phyloP scores from a whole-genome alignment of 768 basidiomycete genomes.

The Chiua virens region DNA sequence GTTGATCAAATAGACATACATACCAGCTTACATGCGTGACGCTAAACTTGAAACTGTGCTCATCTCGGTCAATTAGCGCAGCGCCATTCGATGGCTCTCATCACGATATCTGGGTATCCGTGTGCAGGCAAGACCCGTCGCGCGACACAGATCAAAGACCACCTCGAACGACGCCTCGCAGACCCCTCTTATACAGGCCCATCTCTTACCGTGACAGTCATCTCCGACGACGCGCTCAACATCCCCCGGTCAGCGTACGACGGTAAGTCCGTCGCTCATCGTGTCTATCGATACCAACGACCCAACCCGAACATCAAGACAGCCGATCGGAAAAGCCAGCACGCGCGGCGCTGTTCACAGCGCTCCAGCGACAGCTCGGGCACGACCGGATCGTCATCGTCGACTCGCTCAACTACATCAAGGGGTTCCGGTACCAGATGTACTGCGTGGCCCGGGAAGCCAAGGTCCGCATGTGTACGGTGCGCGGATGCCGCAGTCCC shows the following conservation, averaged over 20 bases:
- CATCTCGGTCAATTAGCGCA: too few relatives aligned
- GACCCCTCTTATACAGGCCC: conserved; percentile 56
- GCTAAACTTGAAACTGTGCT: too few relatives aligned
- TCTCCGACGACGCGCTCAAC: conserved; percentile 76
- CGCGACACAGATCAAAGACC: conserved; percentile 58
- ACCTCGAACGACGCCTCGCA: conserved; percentile 53
- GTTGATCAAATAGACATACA: too few relatives aligned
- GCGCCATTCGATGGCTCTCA: conserved; percentile 82
- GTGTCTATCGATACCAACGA: too few relatives aligned
- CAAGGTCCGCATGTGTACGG: conserved; percentile 84
- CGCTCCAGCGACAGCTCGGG: conserved; percentile 73
- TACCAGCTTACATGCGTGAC: too few relatives aligned
- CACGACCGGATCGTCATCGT: conserved; percentile 80
- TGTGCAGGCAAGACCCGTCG: conserved; percentile 83
- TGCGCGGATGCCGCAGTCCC: conserved; percentile 38
- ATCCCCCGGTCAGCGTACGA: conserved; percentile 69
- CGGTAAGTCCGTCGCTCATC: conserved; percentile 44
- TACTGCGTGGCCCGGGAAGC: conserved; percentile 93
- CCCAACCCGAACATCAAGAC: conserved; percentile 42
- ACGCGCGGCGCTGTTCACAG: conserved; percentile 78
- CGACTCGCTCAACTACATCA: conserved; percentile 95
- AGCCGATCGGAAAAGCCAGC: conserved; percentile 86
- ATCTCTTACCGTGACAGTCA: conserved; percentile 40
- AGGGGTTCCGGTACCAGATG: conserved; percentile 97
- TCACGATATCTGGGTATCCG: conserved; percentile 89